Conservation (phyloP, 108 stramenopile species). For the Fistulifera solaris region DNA sequence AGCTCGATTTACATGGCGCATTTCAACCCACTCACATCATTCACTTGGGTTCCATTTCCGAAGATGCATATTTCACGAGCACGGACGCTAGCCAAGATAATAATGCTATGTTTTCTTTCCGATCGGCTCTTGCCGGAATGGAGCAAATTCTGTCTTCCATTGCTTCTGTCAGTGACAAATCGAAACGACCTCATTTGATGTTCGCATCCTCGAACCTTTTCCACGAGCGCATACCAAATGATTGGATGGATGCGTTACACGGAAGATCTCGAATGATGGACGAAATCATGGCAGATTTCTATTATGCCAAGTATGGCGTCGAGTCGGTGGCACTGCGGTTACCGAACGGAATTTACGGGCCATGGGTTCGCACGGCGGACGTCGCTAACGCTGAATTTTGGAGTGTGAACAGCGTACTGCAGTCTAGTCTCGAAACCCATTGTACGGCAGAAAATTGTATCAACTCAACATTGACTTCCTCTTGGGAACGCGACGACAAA, state of each 20-base stretch:
- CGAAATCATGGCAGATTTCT: slow-evolving; percentile 58
- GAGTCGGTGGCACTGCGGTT: slow-evolving; percentile 48
- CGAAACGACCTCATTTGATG: slow-evolving; percentile 23
- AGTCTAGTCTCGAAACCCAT: slow-evolving; percentile 18
- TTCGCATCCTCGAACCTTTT: slow-evolving; percentile 16
- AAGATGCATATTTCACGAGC: not conserved
- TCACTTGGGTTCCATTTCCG: slow-evolving; percentile 24
- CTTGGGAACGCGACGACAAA: slow-evolving; percentile 14
- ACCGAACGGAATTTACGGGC: slow-evolving; percentile 57
- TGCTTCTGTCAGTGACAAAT: not conserved
- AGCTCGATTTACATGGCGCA: slow-evolving; percentile 17
- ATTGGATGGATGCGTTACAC: not conserved
- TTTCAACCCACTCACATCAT: slow-evolving; percentile 70
- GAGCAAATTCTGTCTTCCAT: slow-evolving; percentile 47
- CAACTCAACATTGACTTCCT: slow-evolving; percentile 18
- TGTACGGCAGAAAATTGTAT: slow-evolving; percentile 10
- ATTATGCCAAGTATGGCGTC: slow-evolving; percentile 23
- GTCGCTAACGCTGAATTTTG: slow-evolving; percentile 6
- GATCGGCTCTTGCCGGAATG: slow-evolving; percentile 47
- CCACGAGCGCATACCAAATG: too few species aligned
- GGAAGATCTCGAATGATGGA: slow-evolving; percentile 31
- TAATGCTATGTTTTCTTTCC: slow-evolving; percentile 41
- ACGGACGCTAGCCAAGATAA: slow-evolving; percentile 13
- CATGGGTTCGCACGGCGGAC: slow-evolving; percentile 53
- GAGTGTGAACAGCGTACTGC: slow-evolving; percentile 18